Evolutionary conservation across 2,329 filamentous ascomycete genomes (phyloP), one percentile per base, ranked within the genome.

Genomic region (Talaromyces sp.): DNA sequence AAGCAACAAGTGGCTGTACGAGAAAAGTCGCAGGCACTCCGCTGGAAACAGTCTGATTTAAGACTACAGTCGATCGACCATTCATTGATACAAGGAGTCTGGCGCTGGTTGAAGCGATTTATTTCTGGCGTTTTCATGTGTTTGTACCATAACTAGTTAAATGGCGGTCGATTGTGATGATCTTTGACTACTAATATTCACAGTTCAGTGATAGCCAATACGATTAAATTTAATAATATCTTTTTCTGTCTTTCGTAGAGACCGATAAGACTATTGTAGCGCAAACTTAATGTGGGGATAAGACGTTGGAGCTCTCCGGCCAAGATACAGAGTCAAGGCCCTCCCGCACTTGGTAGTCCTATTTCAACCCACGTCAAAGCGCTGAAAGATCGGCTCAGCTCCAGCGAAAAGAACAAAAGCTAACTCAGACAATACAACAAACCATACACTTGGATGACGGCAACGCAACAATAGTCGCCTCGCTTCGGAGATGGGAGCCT

Each of bases 1-100:
- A 73, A 97, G 94, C 78, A 97, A 88, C 80, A 96, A 95, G 80
- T 98, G 94, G 94, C 78, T 97, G 66, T 98, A 97, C 74, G 92
- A 97, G 78, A 91, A 89, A 79, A 90, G 90, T 60, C 72, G 76
- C 50, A 72, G 75, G 33, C 68, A 78, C 27, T 79, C 77, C 41
- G 71, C 77, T 13, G 77, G 75, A 66, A 77, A 76, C 62, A 75
- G 31, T 31, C 37, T 66, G 35, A 66, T 62, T 33, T 66, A 43
- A 62, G 52, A 16, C 11, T 19, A 19, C 8, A 57, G 33, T 37
- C 16, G 47, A 49, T 59, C 43, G 64, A 60, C 62, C 62, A 35
- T 31, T 60, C 22, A 19, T 24, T 52, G 33, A 43, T 33, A 60
- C 16, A 52, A 45, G 64, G 64, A 66, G 64, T 66, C 62, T 50